Conservation (phyloP, 148 eudicot species). For the Fagopyrum tataricum region DNA sequence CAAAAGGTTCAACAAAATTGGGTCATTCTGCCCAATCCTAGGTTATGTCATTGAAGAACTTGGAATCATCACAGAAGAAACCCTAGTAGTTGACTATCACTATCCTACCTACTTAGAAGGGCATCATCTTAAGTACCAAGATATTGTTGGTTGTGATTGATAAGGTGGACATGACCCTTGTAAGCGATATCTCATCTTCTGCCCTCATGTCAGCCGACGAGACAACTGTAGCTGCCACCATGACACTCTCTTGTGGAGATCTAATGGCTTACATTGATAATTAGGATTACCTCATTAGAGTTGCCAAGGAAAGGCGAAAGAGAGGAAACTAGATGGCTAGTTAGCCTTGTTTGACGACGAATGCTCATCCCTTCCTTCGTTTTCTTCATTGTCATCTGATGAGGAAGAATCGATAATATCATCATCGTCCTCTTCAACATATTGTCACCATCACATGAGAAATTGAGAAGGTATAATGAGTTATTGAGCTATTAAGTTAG, state of each 20-base stretch:
- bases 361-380: too few species aligned
- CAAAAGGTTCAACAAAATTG: constrained; percentile 55
- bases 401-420: too few species aligned
- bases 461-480: too few species aligned
- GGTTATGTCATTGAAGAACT: constrained; percentile 50
- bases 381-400: too few species aligned
- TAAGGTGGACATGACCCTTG: constrained; percentile 29
- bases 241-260: constrained; percentile 64
- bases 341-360: too few species aligned
- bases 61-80: constrained; percentile 39
- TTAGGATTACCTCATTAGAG: constrained; percentile 55
- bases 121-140: constrained; percentile 30
- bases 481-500: too few species aligned
- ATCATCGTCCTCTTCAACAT: too few species aligned
- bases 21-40: constrained; percentile 55
- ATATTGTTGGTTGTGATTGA: constrained; percentile 70
- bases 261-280: constrained; percentile 81
- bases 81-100: constrained; percentile 38
- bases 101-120: constrained; percentile 43
- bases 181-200: constrained; percentile 76
- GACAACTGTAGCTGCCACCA: constrained; percentile 43
- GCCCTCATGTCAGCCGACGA: constrained; percentile 63
- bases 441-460: too few species aligned
- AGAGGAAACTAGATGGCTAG: too few species aligned
- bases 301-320: too few species aligned